phyloP scores from a whole-genome alignment of 1,139 yeast species.

The Pichia sp. region DNA sequence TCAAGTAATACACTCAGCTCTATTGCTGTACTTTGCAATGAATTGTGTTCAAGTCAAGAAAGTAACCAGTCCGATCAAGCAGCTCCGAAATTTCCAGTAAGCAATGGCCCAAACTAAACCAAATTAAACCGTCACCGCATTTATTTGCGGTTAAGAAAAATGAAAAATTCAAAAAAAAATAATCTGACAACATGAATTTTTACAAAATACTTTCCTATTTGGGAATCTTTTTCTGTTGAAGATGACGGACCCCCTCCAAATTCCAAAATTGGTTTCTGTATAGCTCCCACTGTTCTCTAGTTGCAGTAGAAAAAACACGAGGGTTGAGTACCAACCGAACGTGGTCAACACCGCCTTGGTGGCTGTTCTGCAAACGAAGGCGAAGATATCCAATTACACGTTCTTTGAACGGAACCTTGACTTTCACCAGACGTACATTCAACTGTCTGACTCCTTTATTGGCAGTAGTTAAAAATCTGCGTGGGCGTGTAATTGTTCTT shows the following conservation, averaged over 20 bases:
- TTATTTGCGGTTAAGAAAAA: not conserved
- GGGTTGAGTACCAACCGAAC: slow-evolving; percentile 75
- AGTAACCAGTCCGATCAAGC: not conserved
- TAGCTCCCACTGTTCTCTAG: slow-evolving; percentile 92
- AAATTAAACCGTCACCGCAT: no score
- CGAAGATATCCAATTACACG: slow-evolving; percentile 26
- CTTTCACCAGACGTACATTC: slow-evolving; percentile 70
- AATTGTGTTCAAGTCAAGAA: not conserved
- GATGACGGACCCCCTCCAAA: slow-evolving; percentile 68
- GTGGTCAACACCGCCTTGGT: slow-evolving; percentile 41
- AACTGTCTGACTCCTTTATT: slow-evolving; percentile 83
- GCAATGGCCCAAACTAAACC: no score
- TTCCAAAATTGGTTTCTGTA: slow-evolving; percentile 93
- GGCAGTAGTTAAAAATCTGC: slow-evolving; percentile 68
- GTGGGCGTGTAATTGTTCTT: slow-evolving; percentile 75
- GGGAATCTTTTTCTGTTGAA: slow-evolving; percentile 23
- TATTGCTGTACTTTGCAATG: not conserved
- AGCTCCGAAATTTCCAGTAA: not conserved
- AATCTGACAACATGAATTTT: not conserved
- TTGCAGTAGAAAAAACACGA: slow-evolving; percentile 71
- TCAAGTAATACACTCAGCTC: not conserved
- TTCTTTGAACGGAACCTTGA: slow-evolving; percentile 52
- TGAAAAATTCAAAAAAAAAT: not conserved
- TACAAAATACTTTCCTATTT: not conserved
- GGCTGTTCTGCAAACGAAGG: slow-evolving; percentile 4